These are phyloP conservation scores for Rhodotorula mucilaginosa DNA, from an alignment of 1,284 basidiomycete genomes.

Conservation along the genomic window DNA sequence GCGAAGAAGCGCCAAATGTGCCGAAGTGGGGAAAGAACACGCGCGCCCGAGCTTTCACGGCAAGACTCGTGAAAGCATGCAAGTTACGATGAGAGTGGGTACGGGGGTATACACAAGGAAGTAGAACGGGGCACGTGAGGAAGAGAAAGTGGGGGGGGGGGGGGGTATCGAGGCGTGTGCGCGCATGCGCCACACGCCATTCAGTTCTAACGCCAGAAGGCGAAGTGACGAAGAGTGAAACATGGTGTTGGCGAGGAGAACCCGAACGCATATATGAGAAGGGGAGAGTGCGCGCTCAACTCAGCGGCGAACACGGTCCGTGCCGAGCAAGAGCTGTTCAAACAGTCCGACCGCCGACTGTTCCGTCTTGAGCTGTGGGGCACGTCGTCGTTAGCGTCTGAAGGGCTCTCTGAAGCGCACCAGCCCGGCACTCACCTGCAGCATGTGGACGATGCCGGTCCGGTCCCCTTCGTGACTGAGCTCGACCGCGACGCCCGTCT, in stretches of 20 bases:
- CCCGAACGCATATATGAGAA: not conserved
- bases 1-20: too few species aligned
- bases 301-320: conserved; percentile 59
- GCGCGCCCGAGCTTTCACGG: too few species aligned
- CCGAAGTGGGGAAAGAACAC: too few species aligned
- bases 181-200: not conserved
- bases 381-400: not conserved
- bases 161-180: too few species aligned
- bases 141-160: too few species aligned
- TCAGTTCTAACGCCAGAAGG: not conserved
- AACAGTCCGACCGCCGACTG: conserved; percentile 79
- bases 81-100: too few species aligned
- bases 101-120: too few species aligned
- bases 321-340: conserved; percentile 80
- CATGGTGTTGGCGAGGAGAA: not conserved
- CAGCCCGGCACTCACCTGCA: conserved; percentile 63
- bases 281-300: not conserved
- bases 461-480: conserved; percentile 82
- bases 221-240: not conserved
- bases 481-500: conserved; percentile 95
- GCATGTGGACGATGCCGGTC: conserved; percentile 98
- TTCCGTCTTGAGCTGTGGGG: conserved; percentile 63
- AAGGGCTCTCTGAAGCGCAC: too few species aligned
- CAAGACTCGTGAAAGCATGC: too few species aligned
- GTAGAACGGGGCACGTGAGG: too few species aligned